Conservation (phyloP, 768 basidiomycete species). For the Mrakia frigida region DNA sequence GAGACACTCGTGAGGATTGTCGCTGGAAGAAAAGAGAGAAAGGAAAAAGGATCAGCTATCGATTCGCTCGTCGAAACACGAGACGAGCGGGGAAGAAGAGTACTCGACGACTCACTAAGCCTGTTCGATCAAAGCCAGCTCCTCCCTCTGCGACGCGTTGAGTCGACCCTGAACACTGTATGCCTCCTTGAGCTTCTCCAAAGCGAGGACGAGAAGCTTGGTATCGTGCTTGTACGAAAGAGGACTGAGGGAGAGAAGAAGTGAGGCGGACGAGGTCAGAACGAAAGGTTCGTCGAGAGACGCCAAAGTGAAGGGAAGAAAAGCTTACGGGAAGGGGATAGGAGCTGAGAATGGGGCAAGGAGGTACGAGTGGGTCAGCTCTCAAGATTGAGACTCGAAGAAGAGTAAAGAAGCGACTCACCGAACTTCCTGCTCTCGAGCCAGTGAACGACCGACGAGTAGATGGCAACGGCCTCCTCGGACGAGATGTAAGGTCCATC, state of each 20-base stretch:
- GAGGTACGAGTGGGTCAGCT: too few relatives aligned
- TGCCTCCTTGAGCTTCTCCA: conserved; percentile 98
- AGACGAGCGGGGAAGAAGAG: too few relatives aligned
- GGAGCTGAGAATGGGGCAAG: conserved; percentile 49
- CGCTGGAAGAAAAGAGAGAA: conserved; percentile 42
- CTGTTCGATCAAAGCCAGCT: conserved; percentile 95
- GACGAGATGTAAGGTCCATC: conserved; percentile 99
- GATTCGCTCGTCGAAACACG: background rate
- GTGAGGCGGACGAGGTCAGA: too few relatives aligned
- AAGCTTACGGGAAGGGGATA: conserved; percentile 77
- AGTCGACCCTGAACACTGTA: conserved; percentile 96
- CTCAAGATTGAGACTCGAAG: too few relatives aligned
- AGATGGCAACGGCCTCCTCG: conserved; percentile 97
- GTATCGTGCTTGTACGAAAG: conserved; percentile 99
- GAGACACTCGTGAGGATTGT: conserved; percentile 98
- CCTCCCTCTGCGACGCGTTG: conserved; percentile 97
- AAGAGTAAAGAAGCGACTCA: too few relatives aligned
- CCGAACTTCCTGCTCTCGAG: conserved; percentile 92
- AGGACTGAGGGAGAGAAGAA: conserved; percentile 48
- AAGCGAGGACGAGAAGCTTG: conserved; percentile 87
- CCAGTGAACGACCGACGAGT: conserved; percentile 98
- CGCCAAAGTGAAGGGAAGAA: too few relatives aligned
- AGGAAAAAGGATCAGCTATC: background rate
- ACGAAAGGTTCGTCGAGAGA: too few relatives aligned
- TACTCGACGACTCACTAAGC: conserved; percentile 52